Percentiles rank a stretch among this genome's conserved stretches.
These are phyloP conservation scores for Talaromyces sp. DNA, from an alignment of 2,329 filamentous ascomycete species.

Conservation along the genomic window DNA sequence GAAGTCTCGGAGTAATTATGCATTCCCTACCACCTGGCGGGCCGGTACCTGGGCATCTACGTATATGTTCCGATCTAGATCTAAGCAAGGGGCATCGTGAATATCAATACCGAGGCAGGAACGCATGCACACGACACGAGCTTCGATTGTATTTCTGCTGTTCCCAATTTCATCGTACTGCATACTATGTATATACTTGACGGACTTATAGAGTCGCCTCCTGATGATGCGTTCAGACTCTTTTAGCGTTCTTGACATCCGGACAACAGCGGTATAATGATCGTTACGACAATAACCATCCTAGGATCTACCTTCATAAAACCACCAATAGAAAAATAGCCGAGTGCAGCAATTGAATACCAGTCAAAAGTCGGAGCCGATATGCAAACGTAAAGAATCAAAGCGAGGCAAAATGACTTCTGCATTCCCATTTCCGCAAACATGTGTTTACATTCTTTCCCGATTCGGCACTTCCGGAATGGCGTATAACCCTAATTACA, in stretches of 20 bases:
- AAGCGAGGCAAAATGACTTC: background rate
- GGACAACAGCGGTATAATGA: background rate
- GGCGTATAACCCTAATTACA: constrained; percentile 14
- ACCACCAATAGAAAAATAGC: background rate
- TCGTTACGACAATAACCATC: background rate
- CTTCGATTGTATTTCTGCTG: background rate
- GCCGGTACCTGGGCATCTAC: background rate
- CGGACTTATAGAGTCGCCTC: background rate
- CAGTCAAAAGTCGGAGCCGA: background rate
- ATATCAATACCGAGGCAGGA: background rate
- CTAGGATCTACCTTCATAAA: background rate
- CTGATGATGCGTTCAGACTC: background rate
- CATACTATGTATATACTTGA: background rate
- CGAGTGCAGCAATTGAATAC: background rate
- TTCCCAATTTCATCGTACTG: background rate
- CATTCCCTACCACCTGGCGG: background rate
- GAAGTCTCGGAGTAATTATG: background rate
- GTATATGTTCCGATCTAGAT: background rate
- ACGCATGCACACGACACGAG: background rate
- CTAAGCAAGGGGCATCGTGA: background rate
- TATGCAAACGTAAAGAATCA: background rate
- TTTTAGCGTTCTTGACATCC: background rate
- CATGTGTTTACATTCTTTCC: constrained; percentile 20
- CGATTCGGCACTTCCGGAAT: constrained; percentile 18
- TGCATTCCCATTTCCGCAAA: constrained; percentile 18